Evolutionary conservation across 2,329 filamentous ascomycete genomes (phyloP), one percentile per base, ranked within the genome.

Genomic region (Akanthomyces lecanii): DNA sequence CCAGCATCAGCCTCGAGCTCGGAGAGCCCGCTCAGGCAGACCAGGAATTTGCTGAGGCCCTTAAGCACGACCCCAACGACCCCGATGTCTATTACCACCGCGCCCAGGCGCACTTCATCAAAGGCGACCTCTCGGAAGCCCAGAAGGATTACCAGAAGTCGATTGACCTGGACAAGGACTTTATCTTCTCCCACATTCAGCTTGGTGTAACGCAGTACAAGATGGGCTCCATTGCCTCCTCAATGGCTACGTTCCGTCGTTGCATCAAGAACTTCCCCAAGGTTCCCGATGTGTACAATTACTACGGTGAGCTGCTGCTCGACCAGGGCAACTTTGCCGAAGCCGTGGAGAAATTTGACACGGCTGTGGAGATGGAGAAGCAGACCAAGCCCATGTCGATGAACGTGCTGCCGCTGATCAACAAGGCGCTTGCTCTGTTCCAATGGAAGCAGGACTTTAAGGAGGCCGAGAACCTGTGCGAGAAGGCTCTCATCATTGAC

Each of bases 171-270:
- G 95, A 99, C 81, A 85, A 87, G 69, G 88, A 91, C 69, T 99
- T 99, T 78, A 99, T 99, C 80, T 99, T 97, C 85, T 98, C 94
- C 8, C 95, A 99, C 80, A 99, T 99, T 72, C 95, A 99, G 78
- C 90, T 99, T 50, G 95, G 95, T 76, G 95, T 99, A 59, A 99
- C 95, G 56, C 95, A 99, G 79, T 99, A 99, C 83, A 99, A 99
- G 88, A 96, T 98, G 90, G 95, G 95, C 69, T 97, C 92, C 36
- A 90, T 99, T 64, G 95, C 95, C 8, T 97, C 93, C 10, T 97
- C 93, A 53, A 98, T 98, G 92, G 94, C 95, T 42, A 99, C 95
- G 6, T 98, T 99, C 88, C 87, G 94, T 70, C 86, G 93, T 67
- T 97, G 92, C 77, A 93, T 97, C 77, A 99, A 98, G 88, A 97